Percentiles rank a stretch among this genome's conserved stretches.
These are phyloP conservation scores for Tolypocladium nubicola DNA, from an alignment of 2,329 filamentous ascomycete species.

Conservation along the genomic window DNA sequence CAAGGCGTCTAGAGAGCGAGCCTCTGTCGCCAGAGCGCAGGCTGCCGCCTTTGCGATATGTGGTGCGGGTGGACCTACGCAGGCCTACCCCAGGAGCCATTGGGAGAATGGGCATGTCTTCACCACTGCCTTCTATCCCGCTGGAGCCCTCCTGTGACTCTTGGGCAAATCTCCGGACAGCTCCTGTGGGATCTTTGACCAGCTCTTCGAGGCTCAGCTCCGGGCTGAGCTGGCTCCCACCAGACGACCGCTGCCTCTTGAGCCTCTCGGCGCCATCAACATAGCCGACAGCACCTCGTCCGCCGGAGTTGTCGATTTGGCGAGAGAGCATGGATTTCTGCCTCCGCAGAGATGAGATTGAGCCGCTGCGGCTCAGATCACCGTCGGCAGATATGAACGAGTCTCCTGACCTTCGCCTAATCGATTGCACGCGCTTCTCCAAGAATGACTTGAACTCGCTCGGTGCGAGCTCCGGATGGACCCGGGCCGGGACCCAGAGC, in stretches of 20 bases:
- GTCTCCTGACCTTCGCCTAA: conserved; percentile 73
- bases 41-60: conserved; percentile 78
- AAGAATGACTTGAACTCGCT: conserved; percentile 96
- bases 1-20: conserved; percentile 63
- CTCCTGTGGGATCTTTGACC: conserved; percentile 65
- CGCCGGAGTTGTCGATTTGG: conserved; percentile 68
- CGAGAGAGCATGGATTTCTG: conserved; percentile 95
- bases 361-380: conserved; percentile 40
- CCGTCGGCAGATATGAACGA: conserved; percentile 49
- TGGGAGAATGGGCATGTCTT: conserved; percentile 81
- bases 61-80: conserved; percentile 82
- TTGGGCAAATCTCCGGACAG: conserved; percentile 59
- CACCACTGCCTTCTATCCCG: conserved; percentile 33
- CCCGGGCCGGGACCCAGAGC: conserved; percentile 89
- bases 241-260: conserved; percentile 59
- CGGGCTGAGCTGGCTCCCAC: conserved; percentile 34
- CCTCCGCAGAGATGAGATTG: conserved; percentile 56
- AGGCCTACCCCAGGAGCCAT: conserved; percentile 68
- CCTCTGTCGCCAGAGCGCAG: conserved; percentile 67
- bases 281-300: conserved; percentile 51
- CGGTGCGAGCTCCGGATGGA: conserved; percentile 90
- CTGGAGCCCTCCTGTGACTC: conserved; percentile 36
- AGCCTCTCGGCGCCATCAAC: conserved; percentile 75
- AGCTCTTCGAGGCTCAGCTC: conserved; percentile 71
- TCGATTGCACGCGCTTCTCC: conserved; percentile 84